phyloP scores from a whole-genome alignment of 78 protist genomes.

The slime mould (Dictyostelium discoideum) region dicty_2.7 NC_007091.3:1951501-1952000 shows the following conservation, averaged over 20 bases:
- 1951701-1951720: background rate
- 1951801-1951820: too few relatives aligned
- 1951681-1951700: background rate
- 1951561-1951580: background rate
- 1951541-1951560: conserved; percentile 2
- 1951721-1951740: background rate
- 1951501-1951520: conserved; percentile 5
- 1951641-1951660: background rate
- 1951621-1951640: background rate
- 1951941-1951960: background rate
- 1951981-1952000: background rate
- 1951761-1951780: background rate
- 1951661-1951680: background rate
- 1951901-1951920: background rate
- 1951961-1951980: background rate
- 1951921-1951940: background rate
- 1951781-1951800: background rate
- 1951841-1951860: too few relatives aligned
- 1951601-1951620: background rate
- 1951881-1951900: too few relatives aligned
- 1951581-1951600: background rate
- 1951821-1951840: too few relatives aligned
- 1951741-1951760: background rate
- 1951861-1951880: too few relatives aligned
- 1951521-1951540: conserved; percentile 11